A percentile compares a stretch with the other conserved stretches of the same genome.
These are phyloP conservation scores for Cercospora canescens DNA, from an alignment of 2,329 filamentous ascomycete species.

Conservation along the genomic window DNA sequence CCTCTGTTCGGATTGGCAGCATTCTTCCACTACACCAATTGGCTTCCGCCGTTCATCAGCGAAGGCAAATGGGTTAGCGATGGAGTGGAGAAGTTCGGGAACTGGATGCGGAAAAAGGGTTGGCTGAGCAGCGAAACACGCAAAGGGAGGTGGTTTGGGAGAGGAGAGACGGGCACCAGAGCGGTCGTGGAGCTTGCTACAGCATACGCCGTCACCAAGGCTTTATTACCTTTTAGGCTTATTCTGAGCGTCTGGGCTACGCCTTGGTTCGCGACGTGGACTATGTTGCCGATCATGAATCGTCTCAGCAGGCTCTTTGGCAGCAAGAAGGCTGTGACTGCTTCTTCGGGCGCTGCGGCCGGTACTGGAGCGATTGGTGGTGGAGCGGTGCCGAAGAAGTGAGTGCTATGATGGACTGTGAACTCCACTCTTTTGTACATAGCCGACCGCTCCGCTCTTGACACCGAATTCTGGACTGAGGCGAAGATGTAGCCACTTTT, in stretches of 20 bases:
- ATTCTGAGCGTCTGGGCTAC: constrained; percentile 81
- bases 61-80: constrained; percentile 58
- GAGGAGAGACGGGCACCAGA: constrained; percentile 50
- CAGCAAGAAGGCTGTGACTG: constrained; percentile 17
- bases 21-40: constrained; percentile 76
- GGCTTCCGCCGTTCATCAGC: constrained; percentile 62
- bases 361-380: constrained; percentile 38
- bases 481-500: not conserved
- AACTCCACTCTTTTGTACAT: not conserved
- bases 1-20: constrained; percentile 74
- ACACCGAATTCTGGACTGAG: not conserved
- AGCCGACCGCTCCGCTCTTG: not conserved
- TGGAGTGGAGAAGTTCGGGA: constrained; percentile 72
- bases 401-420: not conserved
- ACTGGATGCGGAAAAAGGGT: constrained; percentile 74
- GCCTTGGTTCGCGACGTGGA: constrained; percentile 80
- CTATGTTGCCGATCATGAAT: constrained; percentile 53
- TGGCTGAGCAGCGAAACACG: constrained; percentile 65
- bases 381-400: constrained; percentile 33
- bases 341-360: constrained; percentile 25
- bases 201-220: constrained; percentile 89
- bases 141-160: constrained; percentile 39
- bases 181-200: constrained; percentile 71
- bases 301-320: constrained; percentile 42
- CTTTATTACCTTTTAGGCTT: constrained; percentile 74